These are phyloP conservation scores for Teunomyces pallodes DNA, from an alignment of 805 yeast genomes.

Conservation along the genomic window DNA sequence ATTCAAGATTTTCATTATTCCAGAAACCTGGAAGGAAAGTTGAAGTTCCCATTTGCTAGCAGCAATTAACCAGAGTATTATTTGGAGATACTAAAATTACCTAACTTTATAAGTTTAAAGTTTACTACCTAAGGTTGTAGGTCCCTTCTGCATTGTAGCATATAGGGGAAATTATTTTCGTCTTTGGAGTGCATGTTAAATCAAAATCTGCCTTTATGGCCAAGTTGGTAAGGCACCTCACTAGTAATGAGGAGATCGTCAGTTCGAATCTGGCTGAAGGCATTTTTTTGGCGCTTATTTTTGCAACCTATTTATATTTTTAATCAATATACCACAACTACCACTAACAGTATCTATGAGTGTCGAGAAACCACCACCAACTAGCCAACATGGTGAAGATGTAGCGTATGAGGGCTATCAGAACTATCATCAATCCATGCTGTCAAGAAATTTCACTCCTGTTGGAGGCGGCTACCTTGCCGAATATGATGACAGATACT, in stretches of 20 bases:
- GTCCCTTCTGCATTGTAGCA: background rate
- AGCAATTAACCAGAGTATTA: too few species aligned
- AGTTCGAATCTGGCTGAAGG: conserved; percentile 16
- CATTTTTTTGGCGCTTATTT: conserved; percentile 5
- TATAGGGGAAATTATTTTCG: background rate
- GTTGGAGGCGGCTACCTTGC: background rate
- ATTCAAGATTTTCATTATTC: too few species aligned
- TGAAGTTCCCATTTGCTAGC: too few species aligned
- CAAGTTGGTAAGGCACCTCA: conserved; percentile 16
- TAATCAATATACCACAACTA: background rate
- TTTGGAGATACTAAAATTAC: too few species aligned
- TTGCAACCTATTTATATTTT: background rate
- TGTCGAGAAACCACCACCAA: background rate
- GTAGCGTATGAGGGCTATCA: conserved; percentile 6
- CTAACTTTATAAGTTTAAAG: too few species aligned
- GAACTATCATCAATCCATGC: conserved; percentile 4
- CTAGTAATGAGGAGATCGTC: conserved; percentile 16
- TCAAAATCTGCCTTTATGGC: conserved; percentile 11
- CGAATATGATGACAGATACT: background rate
- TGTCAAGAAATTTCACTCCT: background rate
- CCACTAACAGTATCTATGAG: background rate
- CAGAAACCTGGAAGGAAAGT: too few species aligned
- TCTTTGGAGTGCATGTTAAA: background rate
- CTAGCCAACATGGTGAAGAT: background rate
- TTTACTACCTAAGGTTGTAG: too few species aligned